A percentile compares a stretch with the other conserved stretches of the same genome.
Evolutionary conservation across 345 rosid species (phyloP).

Genomic region (Brassica cretica): DNA sequence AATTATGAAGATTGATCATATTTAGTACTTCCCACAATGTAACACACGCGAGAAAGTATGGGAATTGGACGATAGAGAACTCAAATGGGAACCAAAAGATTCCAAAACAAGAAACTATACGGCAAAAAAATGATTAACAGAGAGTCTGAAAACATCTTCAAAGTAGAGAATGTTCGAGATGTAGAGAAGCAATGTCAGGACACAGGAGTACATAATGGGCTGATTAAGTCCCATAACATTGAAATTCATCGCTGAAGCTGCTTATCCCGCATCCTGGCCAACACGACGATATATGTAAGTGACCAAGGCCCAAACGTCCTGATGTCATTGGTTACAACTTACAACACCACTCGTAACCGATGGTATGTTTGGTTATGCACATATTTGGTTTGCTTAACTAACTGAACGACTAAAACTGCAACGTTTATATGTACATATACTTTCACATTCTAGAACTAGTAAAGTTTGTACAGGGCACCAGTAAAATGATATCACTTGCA

Average conservation of each 20-base stretch:
- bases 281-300: not conserved
- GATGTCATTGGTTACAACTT: not conserved
- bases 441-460: not conserved
- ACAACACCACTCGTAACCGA: no score
- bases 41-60: not conserved
- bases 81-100: not conserved
- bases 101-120: not conserved
- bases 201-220: not conserved
- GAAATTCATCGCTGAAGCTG: not conserved
- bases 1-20: not conserved
- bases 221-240: not conserved
- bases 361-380: no score
- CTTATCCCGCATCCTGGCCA: not conserved
- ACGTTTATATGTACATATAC: not conserved
- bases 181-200: not conserved
- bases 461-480: not conserved
- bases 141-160: not conserved
- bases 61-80: not conserved
- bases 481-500: not conserved
- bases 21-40: not conserved
- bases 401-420: not conserved
- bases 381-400: no score
- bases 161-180: not conserved
- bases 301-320: not conserved
- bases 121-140: not conserved